These are phyloP conservation scores for Cordyceps fumosorosea DNA, from an alignment of 2,329 filamentous ascomycete species.

Conservation along the genomic window DNA sequence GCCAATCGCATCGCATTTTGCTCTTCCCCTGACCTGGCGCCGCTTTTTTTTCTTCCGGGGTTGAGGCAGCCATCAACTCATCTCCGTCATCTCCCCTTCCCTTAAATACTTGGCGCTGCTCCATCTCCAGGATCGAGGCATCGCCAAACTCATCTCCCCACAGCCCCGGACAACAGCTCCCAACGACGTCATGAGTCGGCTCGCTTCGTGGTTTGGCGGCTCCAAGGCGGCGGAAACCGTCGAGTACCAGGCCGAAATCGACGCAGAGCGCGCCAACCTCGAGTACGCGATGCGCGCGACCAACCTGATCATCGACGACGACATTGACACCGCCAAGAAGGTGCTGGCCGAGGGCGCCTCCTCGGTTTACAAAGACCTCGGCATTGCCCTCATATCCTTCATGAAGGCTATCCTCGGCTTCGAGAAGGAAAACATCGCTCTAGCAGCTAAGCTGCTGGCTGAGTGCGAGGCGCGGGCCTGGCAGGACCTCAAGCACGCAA, in stretches of 20 bases:
- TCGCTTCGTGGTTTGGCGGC: constrained; percentile 45
- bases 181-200: constrained; percentile 35
- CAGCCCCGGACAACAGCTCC: neutral
- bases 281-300: constrained; percentile 58
- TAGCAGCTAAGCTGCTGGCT: constrained; percentile 65
- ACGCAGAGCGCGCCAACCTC: constrained; percentile 47
- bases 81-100: too few relatives aligned
- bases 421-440: constrained; percentile 83
- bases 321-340: constrained; percentile 76
- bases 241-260: constrained; percentile 26
- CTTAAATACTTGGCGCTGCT: too few relatives aligned
- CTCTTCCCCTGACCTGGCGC: too few relatives aligned
- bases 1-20: too few relatives aligned
- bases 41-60: neutral
- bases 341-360: constrained; percentile 67
- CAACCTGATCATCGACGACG: constrained; percentile 76
- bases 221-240: constrained; percentile 25
- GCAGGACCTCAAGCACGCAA: constrained; percentile 68
- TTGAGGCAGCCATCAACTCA: neutral
- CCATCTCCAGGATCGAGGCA: too few relatives aligned
- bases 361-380: constrained; percentile 75
- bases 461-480: constrained; percentile 72
- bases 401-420: constrained; percentile 82
- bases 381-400: constrained; percentile 74
- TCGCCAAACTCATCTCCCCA: neutral